Evolutionary conservation across 345 rosid species (phyloP), one percentile per base, ranked within the genome.

Genomic region (Ceriops tagal): DNA sequence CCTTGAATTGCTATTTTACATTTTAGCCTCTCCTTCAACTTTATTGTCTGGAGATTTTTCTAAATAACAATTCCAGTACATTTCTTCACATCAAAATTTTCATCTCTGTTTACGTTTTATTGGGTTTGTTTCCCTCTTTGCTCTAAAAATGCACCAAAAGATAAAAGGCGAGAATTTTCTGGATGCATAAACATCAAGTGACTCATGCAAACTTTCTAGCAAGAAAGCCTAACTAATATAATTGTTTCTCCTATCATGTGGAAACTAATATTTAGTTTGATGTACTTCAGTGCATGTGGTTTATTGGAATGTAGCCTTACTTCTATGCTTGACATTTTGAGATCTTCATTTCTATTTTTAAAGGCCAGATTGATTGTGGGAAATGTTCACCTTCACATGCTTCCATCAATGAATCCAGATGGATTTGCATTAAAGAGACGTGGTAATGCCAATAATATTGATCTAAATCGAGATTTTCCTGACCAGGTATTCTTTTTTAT

Each of bases 371-470:
- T 83, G 81, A 90, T 95, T 70, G 92, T 92, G 58, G 85, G 89
- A 73, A 87, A 84, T 72, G 81, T 88, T 75, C 97, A 92, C 79
- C 98, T 95, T 80, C 99, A 92, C 81, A 84, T 95, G 66, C 84
- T 90, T 74, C 98, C 99, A 46, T 77, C 99, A 56, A 73, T 92
- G 93, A 95, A 95, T 85, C 99, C 99, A 39, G 98, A 95, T 83
- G 99, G 98, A 4, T 92, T 83, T 78, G 71, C 89, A 34, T 78
- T 82, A 63, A 87, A 78, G 81, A 81, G 65, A 34, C 96, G 97
- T 64, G 91, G 85, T 21, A 95, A 95, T 85, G 96, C 96, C 62
- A 87, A 92, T 65, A 73, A 84, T 73, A 81, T 95, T 63, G 98
- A 95, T 86, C 82, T 95, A 51, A 95, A 95, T 85, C 87, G 97